Conservation (phyloP, 441 rosid species). For the Populus trichocarpa region DNA sequence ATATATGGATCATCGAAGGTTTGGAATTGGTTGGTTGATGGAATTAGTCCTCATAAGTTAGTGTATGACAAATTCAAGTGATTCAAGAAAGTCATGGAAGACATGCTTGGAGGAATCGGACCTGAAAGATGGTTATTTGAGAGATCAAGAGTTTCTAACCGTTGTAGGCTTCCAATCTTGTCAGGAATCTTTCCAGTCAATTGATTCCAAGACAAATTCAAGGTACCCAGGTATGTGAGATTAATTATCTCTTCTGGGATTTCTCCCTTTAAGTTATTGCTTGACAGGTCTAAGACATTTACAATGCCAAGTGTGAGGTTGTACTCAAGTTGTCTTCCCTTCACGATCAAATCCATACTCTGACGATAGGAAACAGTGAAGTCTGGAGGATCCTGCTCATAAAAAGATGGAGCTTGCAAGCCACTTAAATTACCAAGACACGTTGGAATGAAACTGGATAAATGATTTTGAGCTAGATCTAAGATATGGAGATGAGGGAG, state of each 20-base stretch:
- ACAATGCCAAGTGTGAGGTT: neutral
- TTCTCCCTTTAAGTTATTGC: conserved; percentile 9
- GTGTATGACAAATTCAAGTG: conserved; percentile 23
- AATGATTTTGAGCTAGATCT: conserved; percentile 9
- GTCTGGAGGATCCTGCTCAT: neutral
- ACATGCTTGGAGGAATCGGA: conserved; percentile 18
- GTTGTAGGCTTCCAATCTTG: conserved; percentile 2
- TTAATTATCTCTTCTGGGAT: neutral
- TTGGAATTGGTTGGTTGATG: conserved; percentile 8
- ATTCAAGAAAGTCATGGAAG: conserved; percentile 17
- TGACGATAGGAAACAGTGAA: neutral
- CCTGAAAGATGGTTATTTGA: conserved; percentile 15
- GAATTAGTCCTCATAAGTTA: conserved; percentile 20
- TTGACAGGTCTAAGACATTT: conserved; percentile 19
- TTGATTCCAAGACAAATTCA: conserved; percentile 23
- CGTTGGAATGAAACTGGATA: neutral
- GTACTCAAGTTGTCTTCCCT: neutral
- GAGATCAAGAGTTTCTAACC: conserved; percentile 23
- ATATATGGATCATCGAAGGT: conserved; percentile 12
- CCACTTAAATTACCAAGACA: conserved; percentile 12
- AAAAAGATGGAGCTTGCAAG: neutral
- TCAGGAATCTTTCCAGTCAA: conserved; percentile 12
- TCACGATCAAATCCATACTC: neutral
- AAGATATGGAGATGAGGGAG: conserved; percentile 3
- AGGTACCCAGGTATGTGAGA: conserved; percentile 4